Conservation (phyloP, 257 asterid species). For the Solanum virginianum region DNA sequence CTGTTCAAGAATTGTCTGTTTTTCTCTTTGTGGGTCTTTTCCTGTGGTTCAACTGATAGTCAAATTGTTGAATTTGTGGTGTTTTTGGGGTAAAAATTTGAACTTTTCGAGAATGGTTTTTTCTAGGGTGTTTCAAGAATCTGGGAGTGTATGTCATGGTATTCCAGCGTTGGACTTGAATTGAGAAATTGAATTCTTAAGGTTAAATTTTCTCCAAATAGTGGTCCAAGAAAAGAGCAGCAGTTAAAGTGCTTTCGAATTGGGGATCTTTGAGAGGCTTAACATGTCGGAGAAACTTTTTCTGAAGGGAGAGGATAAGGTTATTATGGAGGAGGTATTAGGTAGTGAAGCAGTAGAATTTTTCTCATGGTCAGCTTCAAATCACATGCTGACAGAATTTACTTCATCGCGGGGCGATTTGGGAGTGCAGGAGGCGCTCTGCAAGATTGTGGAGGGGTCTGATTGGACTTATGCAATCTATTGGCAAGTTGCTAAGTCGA, state of each 20-base stretch:
- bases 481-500: slow-evolving; percentile 88
- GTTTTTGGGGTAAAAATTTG: neutral
- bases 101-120: neutral
- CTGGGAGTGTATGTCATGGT: neutral
- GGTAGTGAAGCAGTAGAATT: slow-evolving; percentile 72
- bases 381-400: slow-evolving; percentile 61
- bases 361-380: slow-evolving; percentile 65
- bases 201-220: neutral
- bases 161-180: neutral
- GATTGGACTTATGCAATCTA: slow-evolving; percentile 86
- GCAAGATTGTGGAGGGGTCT: slow-evolving; percentile 65
- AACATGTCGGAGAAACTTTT: slow-evolving; percentile 56
- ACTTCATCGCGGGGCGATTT: slow-evolving; percentile 49
- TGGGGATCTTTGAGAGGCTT: slow-evolving; percentile 3
- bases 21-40: neutral
- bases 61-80: neutral
- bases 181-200: neutral
- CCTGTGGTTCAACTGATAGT: neutral
- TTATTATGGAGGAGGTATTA: slow-evolving; percentile 47
- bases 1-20: neutral
- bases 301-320: slow-evolving; percentile 50
- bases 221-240: neutral
- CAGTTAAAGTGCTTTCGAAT: neutral
- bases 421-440: slow-evolving; percentile 57
- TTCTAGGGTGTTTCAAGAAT: neutral